phyloP scores from a whole-genome alignment of 2,329 filamentous ascomycete genomes.

The Penicillium sp. region DNA sequence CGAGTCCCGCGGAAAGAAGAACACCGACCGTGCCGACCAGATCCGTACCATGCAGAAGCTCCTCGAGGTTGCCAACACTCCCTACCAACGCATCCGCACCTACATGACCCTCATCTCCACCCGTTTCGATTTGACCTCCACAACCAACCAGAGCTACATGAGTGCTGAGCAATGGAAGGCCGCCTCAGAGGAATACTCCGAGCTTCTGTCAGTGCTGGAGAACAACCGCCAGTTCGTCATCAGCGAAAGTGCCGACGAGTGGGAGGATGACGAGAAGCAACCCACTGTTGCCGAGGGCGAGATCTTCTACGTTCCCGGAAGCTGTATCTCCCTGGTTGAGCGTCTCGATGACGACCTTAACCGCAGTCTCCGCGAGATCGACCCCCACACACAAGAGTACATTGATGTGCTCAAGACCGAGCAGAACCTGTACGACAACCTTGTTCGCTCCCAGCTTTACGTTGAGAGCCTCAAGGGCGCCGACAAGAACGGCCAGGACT shows the following conservation, averaged over 20 bases:
- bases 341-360: slow-evolving; percentile 96
- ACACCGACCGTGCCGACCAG: slow-evolving; percentile 92
- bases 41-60: slow-evolving; percentile 98
- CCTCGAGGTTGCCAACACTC: slow-evolving; percentile 80
- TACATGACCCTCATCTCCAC: slow-evolving; percentile 90
- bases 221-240: slow-evolving; percentile 79
- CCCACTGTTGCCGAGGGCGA: slow-evolving; percentile 73
- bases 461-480: slow-evolving; percentile 78
- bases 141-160: slow-evolving; percentile 75
- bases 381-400: slow-evolving; percentile 98
- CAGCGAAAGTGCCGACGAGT: slow-evolving; percentile 90
- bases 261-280: slow-evolving; percentile 97
- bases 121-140: slow-evolving; percentile 86
- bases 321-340: slow-evolving; percentile 91
- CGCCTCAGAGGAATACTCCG: slow-evolving; percentile 81
- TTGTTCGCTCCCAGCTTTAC: slow-evolving; percentile 86
- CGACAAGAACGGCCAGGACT: slow-evolving; percentile 74
- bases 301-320: slow-evolving; percentile 88
- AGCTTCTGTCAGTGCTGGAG: slow-evolving; percentile 77
- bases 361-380: slow-evolving; percentile 94
- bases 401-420: slow-evolving; percentile 94
- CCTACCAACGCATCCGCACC: slow-evolving; percentile 92
- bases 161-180: slow-evolving; percentile 95
- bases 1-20: slow-evolving; percentile 97
- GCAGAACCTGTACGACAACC: slow-evolving; percentile 84